Conservation (phyloP, 106 monocot species). For the Dendrobium catenatum region DNA sequence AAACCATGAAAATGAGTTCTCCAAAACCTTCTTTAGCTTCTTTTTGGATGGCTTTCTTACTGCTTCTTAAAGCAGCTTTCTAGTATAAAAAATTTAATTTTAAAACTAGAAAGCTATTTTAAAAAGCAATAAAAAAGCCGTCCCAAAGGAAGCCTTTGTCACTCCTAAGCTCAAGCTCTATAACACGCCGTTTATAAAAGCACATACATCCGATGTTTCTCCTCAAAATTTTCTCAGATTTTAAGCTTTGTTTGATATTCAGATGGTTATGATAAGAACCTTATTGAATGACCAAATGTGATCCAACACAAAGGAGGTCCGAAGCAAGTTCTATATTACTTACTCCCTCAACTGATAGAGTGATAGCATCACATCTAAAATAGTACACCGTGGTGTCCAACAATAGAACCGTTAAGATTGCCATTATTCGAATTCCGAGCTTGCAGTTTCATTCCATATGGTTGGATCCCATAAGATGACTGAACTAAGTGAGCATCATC, state of each 20-base stretch:
- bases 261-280: neutral
- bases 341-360: neutral
- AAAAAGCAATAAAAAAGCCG: no score
- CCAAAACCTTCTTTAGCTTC: neutral
- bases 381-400: slow-evolving; percentile 11
- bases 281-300: neutral
- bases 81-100: no score
- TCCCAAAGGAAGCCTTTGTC: neutral
- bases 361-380: neutral
- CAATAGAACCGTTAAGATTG: slow-evolving; percentile 7
- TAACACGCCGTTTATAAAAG: neutral
- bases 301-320: neutral
- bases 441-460: slow-evolving; percentile 29
- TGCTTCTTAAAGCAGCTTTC: no score
- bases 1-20: neutral
- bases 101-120: no score
- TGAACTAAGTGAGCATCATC: slow-evolving; percentile 15
- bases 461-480: slow-evolving; percentile 16
- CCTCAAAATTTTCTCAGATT: no score
- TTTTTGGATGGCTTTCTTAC: no score
- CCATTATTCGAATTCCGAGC: slow-evolving; percentile 12
- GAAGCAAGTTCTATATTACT: neutral
- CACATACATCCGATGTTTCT: neutral
- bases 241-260: no score
- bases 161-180: neutral